phyloP scores from a whole-genome alignment of 2,329 filamentous ascomycete genomes.

The Teratosphaeria viscida region DNA sequence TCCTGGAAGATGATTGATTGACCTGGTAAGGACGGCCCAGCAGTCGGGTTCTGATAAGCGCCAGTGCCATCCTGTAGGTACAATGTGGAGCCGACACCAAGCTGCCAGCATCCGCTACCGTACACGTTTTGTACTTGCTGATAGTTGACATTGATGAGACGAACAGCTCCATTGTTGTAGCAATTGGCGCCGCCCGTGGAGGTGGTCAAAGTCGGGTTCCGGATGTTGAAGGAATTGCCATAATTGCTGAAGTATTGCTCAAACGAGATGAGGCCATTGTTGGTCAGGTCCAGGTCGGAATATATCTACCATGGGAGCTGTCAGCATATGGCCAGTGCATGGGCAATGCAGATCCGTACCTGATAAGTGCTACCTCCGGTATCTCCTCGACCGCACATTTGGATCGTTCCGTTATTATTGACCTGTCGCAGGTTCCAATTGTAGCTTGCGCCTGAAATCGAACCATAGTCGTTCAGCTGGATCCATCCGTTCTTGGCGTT shows the following conservation, averaged over 20 bases:
- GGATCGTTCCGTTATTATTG: constrained; percentile 3
- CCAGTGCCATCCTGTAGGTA: constrained; percentile 6
- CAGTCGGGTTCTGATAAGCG: constrained; percentile 2
- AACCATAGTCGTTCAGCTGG: constrained; percentile 5
- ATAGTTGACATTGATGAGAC: constrained; percentile 6
- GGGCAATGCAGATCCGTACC: background rate
- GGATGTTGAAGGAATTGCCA: constrained; percentile 1
- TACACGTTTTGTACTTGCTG: constrained; percentile 6
- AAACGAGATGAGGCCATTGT: constrained; percentile 7
- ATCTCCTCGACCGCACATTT: constrained; percentile 5
- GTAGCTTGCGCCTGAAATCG: background rate
- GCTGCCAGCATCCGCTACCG: constrained; percentile 6
- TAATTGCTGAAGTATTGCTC: constrained; percentile 4
- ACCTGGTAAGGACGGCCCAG: background rate
- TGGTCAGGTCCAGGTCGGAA: background rate
- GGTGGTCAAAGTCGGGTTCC: background rate
- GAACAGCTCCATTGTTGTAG: constrained; percentile 8
- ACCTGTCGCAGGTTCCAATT: constrained; percentile 3
- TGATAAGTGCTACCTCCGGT: constrained; percentile 4
- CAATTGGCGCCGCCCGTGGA: background rate
- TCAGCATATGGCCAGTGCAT: background rate
- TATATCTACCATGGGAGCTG: background rate
- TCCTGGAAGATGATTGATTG: constrained; percentile 5
- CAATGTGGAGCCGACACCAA: constrained; percentile 3
- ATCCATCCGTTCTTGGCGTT: constrained; percentile 2